Percentiles rank a stretch among this genome's conserved stretches.
Evolutionary conservation across 2,329 filamentous ascomycete genomes (phyloP).

Genomic region (Penicillium sp.): DNA sequence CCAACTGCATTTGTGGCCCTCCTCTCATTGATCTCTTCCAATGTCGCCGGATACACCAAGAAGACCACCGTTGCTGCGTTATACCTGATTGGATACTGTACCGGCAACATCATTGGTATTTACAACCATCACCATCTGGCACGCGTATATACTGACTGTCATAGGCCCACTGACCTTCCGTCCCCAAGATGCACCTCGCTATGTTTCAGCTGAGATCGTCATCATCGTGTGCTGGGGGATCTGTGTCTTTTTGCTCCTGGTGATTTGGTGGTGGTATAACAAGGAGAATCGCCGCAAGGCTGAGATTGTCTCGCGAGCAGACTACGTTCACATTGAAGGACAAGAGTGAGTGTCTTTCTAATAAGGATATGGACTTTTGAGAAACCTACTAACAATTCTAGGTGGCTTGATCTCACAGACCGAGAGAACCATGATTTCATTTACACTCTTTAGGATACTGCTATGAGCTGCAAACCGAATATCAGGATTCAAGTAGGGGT

Average conservation of each 20-base stretch:
- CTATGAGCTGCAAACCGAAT: background rate
- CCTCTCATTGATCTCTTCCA: constrained; percentile 63
- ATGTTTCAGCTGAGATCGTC: constrained; percentile 23
- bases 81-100: constrained; percentile 44
- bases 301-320: constrained; percentile 49
- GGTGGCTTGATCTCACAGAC: constrained; percentile 61
- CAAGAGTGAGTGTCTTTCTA: constrained; percentile 53
- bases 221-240: constrained; percentile 30
- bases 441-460: constrained; percentile 51
- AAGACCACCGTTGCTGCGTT: constrained; percentile 50
- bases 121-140: background rate
- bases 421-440: constrained; percentile 62
- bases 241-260: constrained; percentile 53
- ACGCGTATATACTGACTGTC: background rate
- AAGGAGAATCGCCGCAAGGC: constrained; percentile 61
- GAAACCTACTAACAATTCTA: constrained; percentile 2
- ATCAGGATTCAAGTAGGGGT: too few species aligned
- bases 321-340: constrained; percentile 62
- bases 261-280: constrained; percentile 62
- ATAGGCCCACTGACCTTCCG: constrained; percentile 47
- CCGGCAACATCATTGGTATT: constrained; percentile 43
- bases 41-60: constrained; percentile 53
- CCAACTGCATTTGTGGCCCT: constrained; percentile 66
- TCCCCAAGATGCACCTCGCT: constrained; percentile 56
- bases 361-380: background rate